These are phyloP conservation scores for Fusarium longipes DNA, from an alignment of 2,329 filamentous ascomycete species.

Conservation along the genomic window DNA sequence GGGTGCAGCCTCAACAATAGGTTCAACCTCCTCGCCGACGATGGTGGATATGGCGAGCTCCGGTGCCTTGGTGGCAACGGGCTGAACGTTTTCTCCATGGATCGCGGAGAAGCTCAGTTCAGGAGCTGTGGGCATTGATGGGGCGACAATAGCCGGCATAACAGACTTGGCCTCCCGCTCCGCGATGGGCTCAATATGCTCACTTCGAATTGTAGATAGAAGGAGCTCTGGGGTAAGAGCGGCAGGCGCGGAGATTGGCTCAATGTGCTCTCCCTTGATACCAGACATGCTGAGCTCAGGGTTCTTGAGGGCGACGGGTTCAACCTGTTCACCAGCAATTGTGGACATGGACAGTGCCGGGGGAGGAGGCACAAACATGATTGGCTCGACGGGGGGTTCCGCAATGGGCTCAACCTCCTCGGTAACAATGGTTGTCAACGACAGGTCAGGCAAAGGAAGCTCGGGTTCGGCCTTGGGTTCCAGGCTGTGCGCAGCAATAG, in stretches of 20 bases:
- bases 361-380: constrained; percentile 37
- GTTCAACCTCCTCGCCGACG: constrained; percentile 40
- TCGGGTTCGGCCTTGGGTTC: constrained; percentile 45
- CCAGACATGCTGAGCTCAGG: constrained; percentile 37
- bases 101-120: constrained; percentile 35
- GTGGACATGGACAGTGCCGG: constrained; percentile 33
- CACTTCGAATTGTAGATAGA: constrained; percentile 37
- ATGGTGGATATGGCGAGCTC: constrained; percentile 31
- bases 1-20: constrained; percentile 31
- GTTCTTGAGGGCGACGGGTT: constrained; percentile 44
- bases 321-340: constrained; percentile 32
- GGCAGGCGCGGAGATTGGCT: constrained; percentile 34
- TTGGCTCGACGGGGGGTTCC: constrained; percentile 40
- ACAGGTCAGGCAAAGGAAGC: constrained; percentile 43
- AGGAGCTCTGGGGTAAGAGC: constrained; percentile 20
- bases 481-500: constrained; percentile 44
- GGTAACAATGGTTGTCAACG: constrained; percentile 48
- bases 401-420: constrained; percentile 46
- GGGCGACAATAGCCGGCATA: constrained; percentile 9
- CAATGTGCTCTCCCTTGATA: constrained; percentile 42
- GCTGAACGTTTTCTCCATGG: constrained; percentile 42
- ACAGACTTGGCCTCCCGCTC: constrained; percentile 17
- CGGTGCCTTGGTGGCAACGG: constrained; percentile 15
- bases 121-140: constrained; percentile 28
- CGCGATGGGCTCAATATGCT: constrained; percentile 37